Percentiles rank a stretch among this genome's conserved stretches.
These are phyloP conservation scores for Hansenula sp. DNA, from an alignment of 1,139 yeast genomes.

Conservation along the genomic window DNA sequence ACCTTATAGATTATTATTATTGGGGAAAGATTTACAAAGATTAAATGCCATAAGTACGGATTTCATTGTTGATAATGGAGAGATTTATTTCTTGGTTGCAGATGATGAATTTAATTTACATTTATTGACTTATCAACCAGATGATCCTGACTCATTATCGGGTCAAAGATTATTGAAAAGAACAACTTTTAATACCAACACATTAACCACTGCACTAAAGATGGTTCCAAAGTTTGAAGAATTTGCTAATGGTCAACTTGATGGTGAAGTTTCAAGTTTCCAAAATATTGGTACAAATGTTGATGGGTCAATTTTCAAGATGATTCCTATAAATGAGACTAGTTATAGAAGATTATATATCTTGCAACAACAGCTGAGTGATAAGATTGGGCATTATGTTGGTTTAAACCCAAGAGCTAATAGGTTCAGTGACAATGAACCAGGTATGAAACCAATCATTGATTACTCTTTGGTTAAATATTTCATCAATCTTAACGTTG, in stretches of 20 bases:
- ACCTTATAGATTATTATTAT: constrained; percentile 78
- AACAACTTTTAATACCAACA: constrained; percentile 68
- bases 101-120: constrained; percentile 72
- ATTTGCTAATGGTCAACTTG: constrained; percentile 15
- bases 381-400: constrained; percentile 53
- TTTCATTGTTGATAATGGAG: constrained; percentile 67
- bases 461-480: constrained; percentile 53
- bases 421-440: constrained; percentile 44
- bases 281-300: constrained; percentile 65
- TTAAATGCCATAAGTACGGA: constrained; percentile 63
- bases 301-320: constrained; percentile 75
- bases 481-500: constrained; percentile 53
- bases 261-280: constrained; percentile 27
- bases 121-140: constrained; percentile 85
- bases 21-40: constrained; percentile 70
- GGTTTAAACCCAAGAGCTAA: constrained; percentile 82
- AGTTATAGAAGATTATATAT: constrained; percentile 79
- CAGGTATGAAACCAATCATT: constrained; percentile 47
- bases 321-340: constrained; percentile 73
- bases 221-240: constrained; percentile 42
- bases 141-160: constrained; percentile 74
- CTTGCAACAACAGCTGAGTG: constrained; percentile 81
- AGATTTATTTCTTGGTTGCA: constrained; percentile 61
- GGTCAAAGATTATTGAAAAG: constrained; percentile 74
- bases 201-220: constrained; percentile 54